phyloP scores from a whole-genome alignment of 805 yeast species.

The Candida coquimbonensis region DNA sequence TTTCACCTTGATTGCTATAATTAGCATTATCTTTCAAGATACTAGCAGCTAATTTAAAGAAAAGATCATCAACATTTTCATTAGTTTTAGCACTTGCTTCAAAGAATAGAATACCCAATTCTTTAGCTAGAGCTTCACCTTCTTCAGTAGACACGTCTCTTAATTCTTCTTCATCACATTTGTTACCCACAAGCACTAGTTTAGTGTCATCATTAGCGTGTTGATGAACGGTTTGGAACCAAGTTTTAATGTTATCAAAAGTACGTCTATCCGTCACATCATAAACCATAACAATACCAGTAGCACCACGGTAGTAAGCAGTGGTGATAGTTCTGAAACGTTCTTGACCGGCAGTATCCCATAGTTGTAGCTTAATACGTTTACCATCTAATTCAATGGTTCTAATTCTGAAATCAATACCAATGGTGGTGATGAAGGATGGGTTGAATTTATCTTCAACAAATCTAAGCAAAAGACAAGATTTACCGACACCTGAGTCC shows the following conservation, averaged over 20 bases:
- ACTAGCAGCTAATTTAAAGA: conserved; percentile 67
- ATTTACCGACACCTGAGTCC: conserved; percentile 85
- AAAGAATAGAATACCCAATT: conserved; percentile 81
- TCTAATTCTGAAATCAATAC: conserved; percentile 96
- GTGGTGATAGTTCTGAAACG: conserved; percentile 90
- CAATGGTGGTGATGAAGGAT: conserved; percentile 93
- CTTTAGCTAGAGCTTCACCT: conserved; percentile 83
- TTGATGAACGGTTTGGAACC: conserved; percentile 94
- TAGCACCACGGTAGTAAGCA: conserved; percentile 87
- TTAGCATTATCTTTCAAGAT: conserved; percentile 30
- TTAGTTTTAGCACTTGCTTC: conserved; percentile 97
- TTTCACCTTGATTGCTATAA: conserved; percentile 14
- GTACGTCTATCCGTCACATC: conserved; percentile 88
- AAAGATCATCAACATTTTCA: conserved; percentile 85
- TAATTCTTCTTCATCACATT: conserved; percentile 82
- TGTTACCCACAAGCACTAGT: conserved; percentile 90
- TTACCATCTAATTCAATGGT: conserved; percentile 91
- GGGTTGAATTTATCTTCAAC: conserved; percentile 97
- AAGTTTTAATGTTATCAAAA: conserved; percentile 84
- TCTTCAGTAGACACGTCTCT: conserved; percentile 86
- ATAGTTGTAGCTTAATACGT: conserved; percentile 86
- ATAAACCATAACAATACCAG: conserved; percentile 78
- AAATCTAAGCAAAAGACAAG: conserved; percentile 85
- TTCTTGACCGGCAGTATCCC: conserved; percentile 99
- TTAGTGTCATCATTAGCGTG: conserved; percentile 97